Evolutionary conservation across 2,329 filamentous ascomycete genomes (phyloP).

Genomic region (Ceratocystis variospora): DNA sequence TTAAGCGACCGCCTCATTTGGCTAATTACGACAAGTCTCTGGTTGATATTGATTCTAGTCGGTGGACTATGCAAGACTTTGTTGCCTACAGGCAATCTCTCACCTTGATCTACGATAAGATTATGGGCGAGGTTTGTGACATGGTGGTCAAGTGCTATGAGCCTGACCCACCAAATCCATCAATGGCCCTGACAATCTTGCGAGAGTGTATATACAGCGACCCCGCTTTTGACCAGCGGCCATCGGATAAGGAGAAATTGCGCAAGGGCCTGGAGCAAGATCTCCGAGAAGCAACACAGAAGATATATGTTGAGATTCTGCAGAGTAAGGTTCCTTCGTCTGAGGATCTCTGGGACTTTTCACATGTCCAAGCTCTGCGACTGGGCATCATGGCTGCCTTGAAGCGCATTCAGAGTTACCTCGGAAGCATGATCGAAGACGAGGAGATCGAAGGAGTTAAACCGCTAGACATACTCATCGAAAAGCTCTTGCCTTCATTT

Average conservation of each 20-base stretch:
- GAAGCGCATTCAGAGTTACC: constrained; percentile 85
- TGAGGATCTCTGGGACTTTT: constrained; percentile 78
- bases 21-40: constrained; percentile 39
- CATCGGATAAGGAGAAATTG: constrained; percentile 47
- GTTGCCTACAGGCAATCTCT: constrained; percentile 62
- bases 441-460: constrained; percentile 70
- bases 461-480: constrained; percentile 55
- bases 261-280: constrained; percentile 12
- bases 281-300: constrained; percentile 22
- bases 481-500: constrained; percentile 77
- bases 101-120: constrained; percentile 59
- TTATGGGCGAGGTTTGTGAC: constrained; percentile 77
- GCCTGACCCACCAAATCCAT: constrained; percentile 68
- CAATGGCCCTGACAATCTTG: constrained; percentile 64
- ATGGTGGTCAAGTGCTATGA: constrained; percentile 83
- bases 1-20: constrained; percentile 54
- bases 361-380: constrained; percentile 77
- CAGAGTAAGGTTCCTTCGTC: constrained; percentile 66
- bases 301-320: constrained; percentile 65
- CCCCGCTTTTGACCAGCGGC: constrained; percentile 54
- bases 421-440: constrained; percentile 42
- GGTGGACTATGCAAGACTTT: constrained; percentile 57
- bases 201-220: constrained; percentile 73
- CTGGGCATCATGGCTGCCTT: constrained; percentile 74
- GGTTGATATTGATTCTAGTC: constrained; percentile 41